Evolutionary conservation across 106 monocot species (phyloP), one percentile per base, ranked within the genome.

Genomic region (Hemerocallis citrina): DNA sequence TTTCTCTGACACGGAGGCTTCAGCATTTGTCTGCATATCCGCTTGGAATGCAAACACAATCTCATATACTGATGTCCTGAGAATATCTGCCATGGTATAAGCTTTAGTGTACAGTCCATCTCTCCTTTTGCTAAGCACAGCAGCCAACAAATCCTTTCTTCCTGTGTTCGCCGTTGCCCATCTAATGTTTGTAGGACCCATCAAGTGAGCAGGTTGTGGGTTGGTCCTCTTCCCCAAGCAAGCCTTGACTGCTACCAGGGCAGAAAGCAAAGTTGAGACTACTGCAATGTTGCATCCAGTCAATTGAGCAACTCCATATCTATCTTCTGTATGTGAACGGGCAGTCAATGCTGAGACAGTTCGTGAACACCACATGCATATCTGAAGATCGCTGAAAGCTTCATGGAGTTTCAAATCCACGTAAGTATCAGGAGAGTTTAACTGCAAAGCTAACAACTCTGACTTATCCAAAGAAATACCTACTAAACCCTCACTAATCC

Each of bases 261-360:
- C 67, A 29, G 87, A 84, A 7, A 96, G 61, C 45, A 96, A 68
- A 2, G 76, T 84, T 19, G 90, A 81, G 31, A 96, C 34, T 28
- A 74, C 86, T 23, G 79, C 63, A 23, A 45, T 52, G 67, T 96
- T 96, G 74, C 65, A 87, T 43, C 87, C 68, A 40, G 78, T 87
- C 32, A 91, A 78, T 64, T 96, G 96, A 72, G 96, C 90, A 52
- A 96, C 84, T 52, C 96, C 96, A 66, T 75, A 96, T 12, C 96
- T 70, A 68, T 96, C 96, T 59, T 96, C 96, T 22, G 16, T 32
- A 51, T 76, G 73, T 31, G 96, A 96, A 4, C 77, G 77, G 27
- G 90, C 78, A 13, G 90, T 91, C 28, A 96, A 67, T 41, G 86
- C 68, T 32, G 78, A 78, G 16, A 70, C 52, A 25, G 86, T 73